These are phyloP conservation scores for Melaleuca quinquenervia DNA, from an alignment of 345 rosid species.

Conservation along the genomic window DNA sequence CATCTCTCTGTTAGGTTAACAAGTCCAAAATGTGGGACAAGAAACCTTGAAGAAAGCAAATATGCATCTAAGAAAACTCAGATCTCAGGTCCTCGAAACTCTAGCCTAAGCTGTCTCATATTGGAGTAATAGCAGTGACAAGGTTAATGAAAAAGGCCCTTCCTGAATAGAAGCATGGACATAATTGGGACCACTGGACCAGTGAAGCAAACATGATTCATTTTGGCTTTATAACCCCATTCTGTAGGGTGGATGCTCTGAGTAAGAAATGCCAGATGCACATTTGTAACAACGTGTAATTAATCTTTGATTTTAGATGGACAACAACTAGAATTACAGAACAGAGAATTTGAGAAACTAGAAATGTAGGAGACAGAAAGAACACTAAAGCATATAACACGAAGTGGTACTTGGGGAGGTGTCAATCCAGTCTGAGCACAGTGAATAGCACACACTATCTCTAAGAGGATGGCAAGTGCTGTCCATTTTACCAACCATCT, in stretches of 20 bases:
- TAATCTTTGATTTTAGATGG: not conserved
- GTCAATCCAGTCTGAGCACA: not conserved
- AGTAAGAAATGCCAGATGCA: not conserved
- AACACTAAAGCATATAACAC: not conserved
- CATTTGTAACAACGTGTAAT: not conserved
- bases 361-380: not conserved
- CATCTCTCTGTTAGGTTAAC: not conserved
- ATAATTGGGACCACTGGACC: not conserved
- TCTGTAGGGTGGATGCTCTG: not conserved
- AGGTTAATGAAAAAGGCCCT: not conserved
- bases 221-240: not conserved
- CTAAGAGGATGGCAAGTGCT: not conserved
- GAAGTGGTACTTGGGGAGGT: not conserved
- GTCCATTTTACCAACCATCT: not conserved
- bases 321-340: not conserved
- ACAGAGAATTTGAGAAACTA: not conserved
- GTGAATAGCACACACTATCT: not conserved
- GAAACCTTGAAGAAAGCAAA: not conserved
- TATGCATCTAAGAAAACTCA: not conserved
- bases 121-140: not conserved
- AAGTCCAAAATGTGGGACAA: not conserved
- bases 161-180: not conserved
- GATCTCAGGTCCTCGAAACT: not conserved
- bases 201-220: not conserved
- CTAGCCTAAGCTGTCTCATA: not conserved